These are phyloP conservation scores for Solanum hybrid DNA, from an alignment of 305 asterid genomes.

Conservation along the genomic window DNA sequence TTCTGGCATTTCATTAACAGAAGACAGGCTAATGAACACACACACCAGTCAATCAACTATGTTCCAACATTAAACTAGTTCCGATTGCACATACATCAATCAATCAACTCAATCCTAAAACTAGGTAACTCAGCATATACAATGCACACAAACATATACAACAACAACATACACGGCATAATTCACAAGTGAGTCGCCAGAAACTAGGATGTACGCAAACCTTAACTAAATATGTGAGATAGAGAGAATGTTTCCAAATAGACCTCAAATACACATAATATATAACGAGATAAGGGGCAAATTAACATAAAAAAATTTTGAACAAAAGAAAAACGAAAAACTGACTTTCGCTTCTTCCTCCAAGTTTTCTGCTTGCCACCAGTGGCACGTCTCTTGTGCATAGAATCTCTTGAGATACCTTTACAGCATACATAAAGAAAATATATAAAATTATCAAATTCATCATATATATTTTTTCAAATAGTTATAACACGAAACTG, in stretches of 20 bases:
- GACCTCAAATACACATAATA: neutral
- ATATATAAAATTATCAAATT: neutral
- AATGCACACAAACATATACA: neutral
- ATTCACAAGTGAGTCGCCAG: neutral
- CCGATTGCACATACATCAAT: neutral
- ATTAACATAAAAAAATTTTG: neutral
- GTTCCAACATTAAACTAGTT: neutral
- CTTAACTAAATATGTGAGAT: neutral
- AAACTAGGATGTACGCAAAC: neutral
- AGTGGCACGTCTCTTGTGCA: slow-evolving; percentile 63
- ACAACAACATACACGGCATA: neutral
- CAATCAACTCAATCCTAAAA: neutral
- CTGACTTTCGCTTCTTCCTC: slow-evolving; percentile 61
- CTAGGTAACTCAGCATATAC: neutral
- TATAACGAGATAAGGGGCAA: neutral
- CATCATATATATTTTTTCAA: neutral
- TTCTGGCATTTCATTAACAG: neutral
- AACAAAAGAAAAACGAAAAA: neutral
- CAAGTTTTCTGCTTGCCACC: slow-evolving; percentile 57
- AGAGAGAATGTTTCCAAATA: neutral
- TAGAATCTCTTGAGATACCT: slow-evolving; percentile 53
- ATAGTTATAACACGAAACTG: neutral
- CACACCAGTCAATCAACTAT: neutral
- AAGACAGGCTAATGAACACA: neutral
- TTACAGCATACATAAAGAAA: neutral